phyloP scores from a whole-genome alignment of 2,329 filamentous ascomycete genomes.

The Cercospora brassicicola region DNA sequence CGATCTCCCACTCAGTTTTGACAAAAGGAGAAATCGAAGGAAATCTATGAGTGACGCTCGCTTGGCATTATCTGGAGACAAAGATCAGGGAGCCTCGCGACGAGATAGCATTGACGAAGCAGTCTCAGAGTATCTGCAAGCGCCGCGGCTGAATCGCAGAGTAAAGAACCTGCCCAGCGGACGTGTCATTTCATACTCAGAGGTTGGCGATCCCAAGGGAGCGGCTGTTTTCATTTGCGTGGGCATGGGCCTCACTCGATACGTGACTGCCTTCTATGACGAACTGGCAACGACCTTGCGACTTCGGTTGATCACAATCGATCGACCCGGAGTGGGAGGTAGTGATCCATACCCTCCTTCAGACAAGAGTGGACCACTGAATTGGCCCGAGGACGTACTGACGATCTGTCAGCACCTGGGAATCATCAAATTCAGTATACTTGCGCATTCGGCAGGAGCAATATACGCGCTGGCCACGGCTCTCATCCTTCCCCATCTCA shows the following conservation, averaged over 20 bases:
- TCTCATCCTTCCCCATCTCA: constrained; percentile 91
- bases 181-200: constrained; percentile 88
- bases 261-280: constrained; percentile 95
- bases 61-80: constrained; percentile 43
- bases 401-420: constrained; percentile 89
- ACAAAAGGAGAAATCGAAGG: constrained; percentile 31
- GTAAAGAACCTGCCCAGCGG: constrained; percentile 83
- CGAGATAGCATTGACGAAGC: constrained; percentile 86
- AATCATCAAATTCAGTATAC: constrained; percentile 92
- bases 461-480: constrained; percentile 96
- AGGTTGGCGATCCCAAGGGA: constrained; percentile 89
- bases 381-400: constrained; percentile 92
- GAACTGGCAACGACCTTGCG: constrained; percentile 87
- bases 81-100: constrained; percentile 49
- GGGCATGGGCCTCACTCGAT: constrained; percentile 94
- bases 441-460: constrained; percentile 95
- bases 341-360: constrained; percentile 82
- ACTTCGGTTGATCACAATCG: constrained; percentile 86
- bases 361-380: constrained; percentile 74
- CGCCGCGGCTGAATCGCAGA: constrained; percentile 81
- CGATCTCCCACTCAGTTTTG: constrained; percentile 32
- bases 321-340: constrained; percentile 89
- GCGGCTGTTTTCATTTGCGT: constrained; percentile 95
- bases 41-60: constrained; percentile 40
- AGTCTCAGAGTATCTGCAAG: constrained; percentile 79